Conservation (phyloP, 495 filamentous ascomycete species). For the Aspergillus ostianus region DNA sequence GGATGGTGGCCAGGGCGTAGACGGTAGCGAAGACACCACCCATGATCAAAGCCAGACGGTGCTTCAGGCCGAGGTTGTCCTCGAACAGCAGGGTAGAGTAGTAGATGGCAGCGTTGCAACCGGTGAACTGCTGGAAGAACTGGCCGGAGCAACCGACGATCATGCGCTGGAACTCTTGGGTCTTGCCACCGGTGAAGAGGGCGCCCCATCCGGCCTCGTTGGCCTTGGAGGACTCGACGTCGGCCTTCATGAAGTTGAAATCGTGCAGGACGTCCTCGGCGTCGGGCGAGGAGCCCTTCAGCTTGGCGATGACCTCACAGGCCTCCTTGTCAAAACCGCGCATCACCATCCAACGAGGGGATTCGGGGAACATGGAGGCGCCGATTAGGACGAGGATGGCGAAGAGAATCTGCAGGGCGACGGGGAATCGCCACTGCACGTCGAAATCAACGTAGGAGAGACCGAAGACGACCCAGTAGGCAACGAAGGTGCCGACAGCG, state of each 20-base stretch:
- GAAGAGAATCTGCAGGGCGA: slow-evolving; percentile 42
- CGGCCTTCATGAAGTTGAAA: slow-evolving; percentile 31
- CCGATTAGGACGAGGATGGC: slow-evolving; percentile 30
- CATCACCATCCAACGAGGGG: slow-evolving; percentile 25
- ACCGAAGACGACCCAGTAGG: slow-evolving; percentile 39
- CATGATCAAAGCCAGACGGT: slow-evolving; percentile 15
- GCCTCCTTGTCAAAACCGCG: slow-evolving; percentile 9
- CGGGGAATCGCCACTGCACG: slow-evolving; percentile 46
- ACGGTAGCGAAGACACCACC: slow-evolving; percentile 33
- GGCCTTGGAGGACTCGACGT: slow-evolving; percentile 16
- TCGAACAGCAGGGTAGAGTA: slow-evolving; percentile 25
- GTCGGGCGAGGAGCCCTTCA: slow-evolving; percentile 22
- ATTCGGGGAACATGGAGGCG: slow-evolving; percentile 48
- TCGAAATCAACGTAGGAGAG: slow-evolving; percentile 33
- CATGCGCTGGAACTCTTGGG: slow-evolving; percentile 20
- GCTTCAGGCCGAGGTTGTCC: slow-evolving; percentile 14
- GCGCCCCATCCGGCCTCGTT: slow-evolving; percentile 17
- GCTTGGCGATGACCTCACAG: slow-evolving; percentile 30
- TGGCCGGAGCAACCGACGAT: slow-evolving; percentile 29
- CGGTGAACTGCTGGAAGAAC: slow-evolving; percentile 33
- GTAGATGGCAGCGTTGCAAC: slow-evolving; percentile 20
- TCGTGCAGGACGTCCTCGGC: slow-evolving; percentile 24
- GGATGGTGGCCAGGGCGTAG: slow-evolving; percentile 37
- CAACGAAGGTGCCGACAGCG: slow-evolving; percentile 44
- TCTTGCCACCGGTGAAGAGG: slow-evolving; percentile 22